Evolutionary conservation across 2,329 filamentous ascomycete species (phyloP).

Genomic region (Didymella sp.): DNA sequence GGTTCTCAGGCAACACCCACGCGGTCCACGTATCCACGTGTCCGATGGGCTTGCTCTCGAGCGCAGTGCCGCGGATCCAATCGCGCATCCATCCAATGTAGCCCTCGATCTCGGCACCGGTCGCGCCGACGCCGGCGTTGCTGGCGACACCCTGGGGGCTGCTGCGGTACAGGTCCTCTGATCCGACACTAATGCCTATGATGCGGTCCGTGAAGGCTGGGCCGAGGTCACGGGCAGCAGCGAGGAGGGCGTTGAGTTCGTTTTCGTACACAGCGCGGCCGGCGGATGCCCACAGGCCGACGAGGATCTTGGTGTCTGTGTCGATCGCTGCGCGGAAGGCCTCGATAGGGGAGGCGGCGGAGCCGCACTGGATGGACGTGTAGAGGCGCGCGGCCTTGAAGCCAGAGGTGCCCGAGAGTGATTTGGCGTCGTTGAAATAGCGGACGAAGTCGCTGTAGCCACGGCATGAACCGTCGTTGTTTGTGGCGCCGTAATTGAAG

Average conservation of each 20-base stretch:
- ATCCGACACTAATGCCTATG: conserved; percentile 82
- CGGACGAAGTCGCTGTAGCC: conserved; percentile 69
- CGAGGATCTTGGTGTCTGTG: conserved; percentile 77
- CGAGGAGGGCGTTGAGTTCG: conserved; percentile 74
- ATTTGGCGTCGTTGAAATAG: conserved; percentile 70
- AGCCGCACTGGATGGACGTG: conserved; percentile 74
- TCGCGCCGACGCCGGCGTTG: conserved; percentile 66
- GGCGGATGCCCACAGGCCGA: conserved; percentile 82
- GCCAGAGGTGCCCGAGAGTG: conserved; percentile 67
- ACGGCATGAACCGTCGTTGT: conserved; percentile 66
- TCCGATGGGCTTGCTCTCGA: conserved; percentile 68
- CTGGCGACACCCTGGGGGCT: conserved; percentile 70
- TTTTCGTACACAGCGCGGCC: conserved; percentile 68
- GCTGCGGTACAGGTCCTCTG: conserved; percentile 70
- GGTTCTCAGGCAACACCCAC: conserved; percentile 72
- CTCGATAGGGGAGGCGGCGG: conserved; percentile 56
- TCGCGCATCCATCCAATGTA: conserved; percentile 74
- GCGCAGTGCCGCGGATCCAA: conserved; percentile 67
- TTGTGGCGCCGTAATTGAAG: conserved; percentile 75
- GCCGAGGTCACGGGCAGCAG: conserved; percentile 73
- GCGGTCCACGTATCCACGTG: conserved; percentile 88
- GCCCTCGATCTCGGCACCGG: conserved; percentile 66
- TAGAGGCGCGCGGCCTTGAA: conserved; percentile 75
- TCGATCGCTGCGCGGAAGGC: conserved; percentile 62
- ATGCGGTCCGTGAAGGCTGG: conserved; percentile 68